phyloP scores from a whole-genome alignment of 2,329 filamentous ascomycete genomes.

The Neonectria punicea region DNA sequence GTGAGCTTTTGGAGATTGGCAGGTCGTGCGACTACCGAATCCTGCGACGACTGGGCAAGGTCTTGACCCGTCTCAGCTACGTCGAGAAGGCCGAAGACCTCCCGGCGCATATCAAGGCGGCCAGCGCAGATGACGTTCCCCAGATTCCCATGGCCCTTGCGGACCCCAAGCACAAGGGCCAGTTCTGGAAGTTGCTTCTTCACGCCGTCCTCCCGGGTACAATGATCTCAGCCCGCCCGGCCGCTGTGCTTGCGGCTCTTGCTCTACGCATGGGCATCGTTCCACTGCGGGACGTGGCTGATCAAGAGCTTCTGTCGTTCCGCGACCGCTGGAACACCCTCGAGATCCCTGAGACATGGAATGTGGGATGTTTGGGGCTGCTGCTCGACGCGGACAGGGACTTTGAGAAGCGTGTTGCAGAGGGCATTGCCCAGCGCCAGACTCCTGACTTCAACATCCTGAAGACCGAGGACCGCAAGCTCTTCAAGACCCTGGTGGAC shows the following conservation, averaged over 20 bases:
- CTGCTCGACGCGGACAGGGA: constrained; percentile 58
- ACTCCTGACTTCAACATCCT: constrained; percentile 44
- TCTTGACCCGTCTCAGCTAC: constrained; percentile 59
- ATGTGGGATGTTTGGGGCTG: constrained; percentile 55
- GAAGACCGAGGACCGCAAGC: constrained; percentile 47
- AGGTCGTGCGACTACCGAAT: constrained; percentile 61
- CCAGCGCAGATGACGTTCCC: constrained; percentile 47
- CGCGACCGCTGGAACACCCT: constrained; percentile 58
- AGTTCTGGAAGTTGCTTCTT: constrained; percentile 61
- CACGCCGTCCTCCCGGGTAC: constrained; percentile 61
- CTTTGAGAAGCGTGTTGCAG: constrained; percentile 43
- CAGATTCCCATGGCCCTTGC: constrained; percentile 58
- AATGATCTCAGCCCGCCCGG: constrained; percentile 55
- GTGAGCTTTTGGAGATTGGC: constrained; percentile 62
- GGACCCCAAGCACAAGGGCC: constrained; percentile 44
- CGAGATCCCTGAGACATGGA: constrained; percentile 62
- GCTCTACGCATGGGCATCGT: constrained; percentile 59
- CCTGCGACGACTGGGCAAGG: constrained; percentile 57
- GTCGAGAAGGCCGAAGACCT: constrained; percentile 52
- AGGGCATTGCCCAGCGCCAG: constrained; percentile 31
- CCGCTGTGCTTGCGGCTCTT: constrained; percentile 59
- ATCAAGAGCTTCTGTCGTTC: constrained; percentile 54
- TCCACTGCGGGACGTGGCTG: constrained; percentile 53
- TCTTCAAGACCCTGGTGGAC: constrained; percentile 57
- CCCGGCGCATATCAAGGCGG: constrained; percentile 54